A percentile compares a stretch with the other conserved stretches of the same genome.
phyloP scores from a whole-genome alignment of 179 eudicot genomes.

The Silene noctiflora region DNA sequence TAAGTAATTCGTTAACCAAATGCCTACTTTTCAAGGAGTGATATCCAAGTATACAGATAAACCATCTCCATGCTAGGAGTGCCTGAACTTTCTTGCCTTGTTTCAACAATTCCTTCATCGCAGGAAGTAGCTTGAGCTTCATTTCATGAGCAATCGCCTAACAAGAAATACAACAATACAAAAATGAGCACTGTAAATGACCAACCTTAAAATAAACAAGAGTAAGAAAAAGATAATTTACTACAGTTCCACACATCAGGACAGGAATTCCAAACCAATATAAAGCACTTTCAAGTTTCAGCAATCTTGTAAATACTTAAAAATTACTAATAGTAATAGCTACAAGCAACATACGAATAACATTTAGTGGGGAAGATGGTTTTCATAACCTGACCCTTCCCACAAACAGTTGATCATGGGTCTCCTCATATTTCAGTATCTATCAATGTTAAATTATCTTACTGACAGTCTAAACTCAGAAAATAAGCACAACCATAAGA shows the following conservation, averaged over 20 bases:
- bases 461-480: background rate
- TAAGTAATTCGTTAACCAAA: conserved; percentile 73
- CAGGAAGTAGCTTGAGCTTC: conserved; percentile 57
- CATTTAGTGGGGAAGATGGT: background rate
- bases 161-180: background rate
- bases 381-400: background rate
- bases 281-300: too few species aligned
- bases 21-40: conserved; percentile 56
- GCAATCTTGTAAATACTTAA: too few species aligned
- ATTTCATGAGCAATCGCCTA: conserved; percentile 61
- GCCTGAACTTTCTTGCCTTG: conserved; percentile 63
- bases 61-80: conserved; percentile 91
- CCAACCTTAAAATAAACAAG: background rate
- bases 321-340: too few species aligned
- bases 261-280: too few species aligned
- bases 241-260: too few species aligned
- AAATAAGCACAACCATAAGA: background rate
- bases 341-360: background rate
- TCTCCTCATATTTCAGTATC: background rate
- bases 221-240: too few species aligned
- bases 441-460: background rate
- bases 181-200: background rate
- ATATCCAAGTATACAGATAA: conserved; percentile 63
- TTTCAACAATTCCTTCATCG: conserved; percentile 53
- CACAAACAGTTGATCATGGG: background rate